These are phyloP conservation scores for Cymbidium sinense DNA, from an alignment of 106 monocot genomes.

Conservation along the genomic window DNA sequence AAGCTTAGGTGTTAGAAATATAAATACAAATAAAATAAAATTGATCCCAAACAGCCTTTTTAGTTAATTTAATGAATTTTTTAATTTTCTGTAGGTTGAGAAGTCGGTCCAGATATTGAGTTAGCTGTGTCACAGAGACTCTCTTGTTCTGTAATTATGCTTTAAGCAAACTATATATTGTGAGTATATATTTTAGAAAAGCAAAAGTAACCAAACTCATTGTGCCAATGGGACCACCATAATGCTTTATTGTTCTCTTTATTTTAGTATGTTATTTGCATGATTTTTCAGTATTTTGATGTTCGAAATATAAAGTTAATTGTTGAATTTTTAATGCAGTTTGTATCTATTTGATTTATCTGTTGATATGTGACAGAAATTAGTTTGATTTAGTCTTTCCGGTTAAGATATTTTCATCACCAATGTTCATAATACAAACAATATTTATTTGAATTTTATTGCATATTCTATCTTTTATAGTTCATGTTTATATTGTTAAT, in stretches of 20 bases:
- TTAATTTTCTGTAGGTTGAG: conserved; percentile 3
- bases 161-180: no score
- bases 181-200: neutral
- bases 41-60: neutral
- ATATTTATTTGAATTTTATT: no score
- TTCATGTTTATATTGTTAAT: no score
- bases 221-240: neutral
- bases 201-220: neutral
- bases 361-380: no score
- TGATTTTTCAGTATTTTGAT: neutral
- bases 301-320: neutral
- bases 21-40: neutral
- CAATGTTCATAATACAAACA: no score
- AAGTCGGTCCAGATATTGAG: conserved; percentile 13
- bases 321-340: neutral
- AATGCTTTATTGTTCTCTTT: no score
- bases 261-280: neutral
- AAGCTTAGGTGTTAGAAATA: no score
- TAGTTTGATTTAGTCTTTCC: no score
- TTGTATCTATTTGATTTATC: no score
- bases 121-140: neutral
- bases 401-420: no score
- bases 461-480: no score
- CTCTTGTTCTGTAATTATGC: neutral
- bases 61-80: neutral